Evolutionary conservation across 1,139 yeast species (phyloP), one percentile per base, ranked within the genome.

Genomic region (Geotrichum reessii): DNA sequence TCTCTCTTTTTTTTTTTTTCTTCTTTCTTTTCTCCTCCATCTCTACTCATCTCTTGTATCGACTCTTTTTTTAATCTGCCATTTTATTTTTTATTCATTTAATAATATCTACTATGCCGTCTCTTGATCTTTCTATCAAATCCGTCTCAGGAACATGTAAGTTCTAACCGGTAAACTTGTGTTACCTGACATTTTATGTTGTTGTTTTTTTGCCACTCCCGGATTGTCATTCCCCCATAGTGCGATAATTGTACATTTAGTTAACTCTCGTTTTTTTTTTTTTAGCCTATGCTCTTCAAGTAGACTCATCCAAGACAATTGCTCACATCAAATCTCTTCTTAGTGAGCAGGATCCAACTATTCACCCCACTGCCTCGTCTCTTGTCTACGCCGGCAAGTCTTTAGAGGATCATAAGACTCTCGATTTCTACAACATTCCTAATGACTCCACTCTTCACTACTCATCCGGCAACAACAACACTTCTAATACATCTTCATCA

Each of bases 361-460:
- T 57, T 22, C 57, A 53, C 21, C 51, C 54, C 3, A 51, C 57
- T 17, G 52, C 58, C 33, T 53, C 58, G 8, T 53, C 52, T 31
- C 61, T 72, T 40, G 60, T 65, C 21, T 65, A 58, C 54, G 73
- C 70, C 47, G 90, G 91, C 79, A 83, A 84, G 77, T 88, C 85
- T 73, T 79, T 86, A 72, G 89, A 84, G 74, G 91, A 86, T 72
- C 86, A 87, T 69, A 83, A 89, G 81, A 85, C 91, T 66, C 78
- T 86, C 70, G 82, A 86, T 64, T 92, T 86, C 77, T 85, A 85
- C 83, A 82, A 83, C 81, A 86, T 87, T 72, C 87, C 84, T 75
- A 84, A 86, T 78, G 88, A 84, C 76, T 84, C 91, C 62, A 84
- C 89, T 63, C 75, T 86, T 60, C 87, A 84, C 76, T 81, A 84